phyloP scores from a whole-genome alignment of 208 protist species.

The Leishmania arabica region DNA sequence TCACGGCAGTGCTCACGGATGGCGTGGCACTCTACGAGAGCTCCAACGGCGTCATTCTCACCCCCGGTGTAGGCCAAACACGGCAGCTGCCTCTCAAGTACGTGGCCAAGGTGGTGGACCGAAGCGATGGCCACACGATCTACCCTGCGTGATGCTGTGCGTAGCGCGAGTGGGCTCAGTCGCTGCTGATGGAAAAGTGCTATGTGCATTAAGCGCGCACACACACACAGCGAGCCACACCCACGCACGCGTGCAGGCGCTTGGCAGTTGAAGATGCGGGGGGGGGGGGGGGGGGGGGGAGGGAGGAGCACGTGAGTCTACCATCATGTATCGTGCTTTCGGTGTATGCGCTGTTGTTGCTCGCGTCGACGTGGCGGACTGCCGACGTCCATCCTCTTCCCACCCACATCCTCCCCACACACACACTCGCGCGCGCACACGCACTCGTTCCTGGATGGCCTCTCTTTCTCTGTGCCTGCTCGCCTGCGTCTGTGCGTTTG shows the following conservation, averaged over 20 bases:
- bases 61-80: conserved; percentile 66
- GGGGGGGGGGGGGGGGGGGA: no score
- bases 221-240: not conserved
- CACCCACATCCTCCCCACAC: not conserved
- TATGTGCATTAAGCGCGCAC: not conserved
- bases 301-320: not conserved
- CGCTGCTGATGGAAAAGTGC: not conserved
- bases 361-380: not conserved
- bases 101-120: conserved; percentile 64
- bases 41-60: conserved; percentile 88
- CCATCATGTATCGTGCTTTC: not conserved
- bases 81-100: conserved; percentile 70
- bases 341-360: not conserved
- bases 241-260: not conserved
- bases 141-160: conserved; percentile 8
- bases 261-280: not conserved
- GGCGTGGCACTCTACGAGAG: conserved; percentile 74
- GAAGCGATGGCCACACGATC: conserved; percentile 35
- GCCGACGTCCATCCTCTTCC: not conserved
- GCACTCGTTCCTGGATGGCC: not conserved
- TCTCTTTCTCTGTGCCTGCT: no score
- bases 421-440: not conserved
- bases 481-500: not conserved
- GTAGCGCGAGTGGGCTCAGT: not conserved
- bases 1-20: conserved; percentile 56